A percentile compares a stretch with the other conserved stretches of the same genome.
These are phyloP conservation scores for Aspergillus avenaceus DNA, from an alignment of 495 filamentous ascomycete genomes.

Conservation along the genomic window DNA sequence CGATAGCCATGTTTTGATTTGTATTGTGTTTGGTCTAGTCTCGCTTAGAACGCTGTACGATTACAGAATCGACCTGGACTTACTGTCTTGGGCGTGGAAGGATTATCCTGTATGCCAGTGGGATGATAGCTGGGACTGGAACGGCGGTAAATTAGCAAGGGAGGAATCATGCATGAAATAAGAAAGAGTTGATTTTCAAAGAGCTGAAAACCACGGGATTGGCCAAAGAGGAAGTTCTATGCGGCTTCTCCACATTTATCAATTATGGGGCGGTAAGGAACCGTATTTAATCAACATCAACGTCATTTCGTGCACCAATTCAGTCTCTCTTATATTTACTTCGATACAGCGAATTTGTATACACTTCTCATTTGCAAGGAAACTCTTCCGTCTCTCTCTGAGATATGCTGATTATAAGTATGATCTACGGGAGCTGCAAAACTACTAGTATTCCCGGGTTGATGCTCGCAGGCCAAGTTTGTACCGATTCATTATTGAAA, in stretches of 20 bases:
- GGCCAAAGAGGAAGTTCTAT: neutral
- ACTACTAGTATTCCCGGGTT: too few relatives aligned
- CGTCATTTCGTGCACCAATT: neutral
- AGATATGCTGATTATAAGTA: too few relatives aligned
- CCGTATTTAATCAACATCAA: neutral
- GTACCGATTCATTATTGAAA: constrained; percentile 31
- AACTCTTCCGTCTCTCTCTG: neutral
- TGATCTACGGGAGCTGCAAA: too few relatives aligned
- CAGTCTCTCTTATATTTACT: neutral
- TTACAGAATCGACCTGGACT: neutral
- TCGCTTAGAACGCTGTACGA: too few relatives aligned
- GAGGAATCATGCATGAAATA: neutral
- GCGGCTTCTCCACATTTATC: neutral
- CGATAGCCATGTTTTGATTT: constrained; percentile 51
- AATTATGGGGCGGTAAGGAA: neutral
- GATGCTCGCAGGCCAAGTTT: too few relatives aligned
- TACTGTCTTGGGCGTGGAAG: neutral
- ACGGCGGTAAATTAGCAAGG: neutral
- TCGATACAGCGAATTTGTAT: too few relatives aligned
- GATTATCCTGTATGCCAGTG: too few relatives aligned
- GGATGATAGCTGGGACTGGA: too few relatives aligned
- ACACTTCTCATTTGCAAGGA: neutral
- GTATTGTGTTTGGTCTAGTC: neutral
- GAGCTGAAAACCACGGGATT: neutral
- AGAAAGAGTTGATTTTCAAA: neutral